Evolutionary conservation across 1,139 yeast genomes (phyloP).

Genomic region (Protomyces arabidopsidicola): DNA sequence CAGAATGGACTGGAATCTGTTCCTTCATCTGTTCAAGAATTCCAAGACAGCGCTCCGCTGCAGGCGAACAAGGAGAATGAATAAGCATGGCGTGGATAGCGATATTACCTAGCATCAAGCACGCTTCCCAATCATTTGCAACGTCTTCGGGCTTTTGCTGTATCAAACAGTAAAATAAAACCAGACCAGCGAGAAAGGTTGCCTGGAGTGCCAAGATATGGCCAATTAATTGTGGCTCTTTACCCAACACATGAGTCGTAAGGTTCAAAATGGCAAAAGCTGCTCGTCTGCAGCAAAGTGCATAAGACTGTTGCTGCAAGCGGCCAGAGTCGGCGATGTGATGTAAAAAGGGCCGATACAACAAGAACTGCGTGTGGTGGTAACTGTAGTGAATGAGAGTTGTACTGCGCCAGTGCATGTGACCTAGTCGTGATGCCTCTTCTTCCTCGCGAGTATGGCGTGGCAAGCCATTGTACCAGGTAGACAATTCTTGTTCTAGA

Average conservation of each 20-base stretch:
- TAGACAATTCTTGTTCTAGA: slow-evolving; percentile 65
- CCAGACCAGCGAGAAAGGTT: slow-evolving; percentile 86
- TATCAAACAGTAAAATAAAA: slow-evolving; percentile 67
- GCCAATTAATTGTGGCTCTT: slow-evolving; percentile 72
- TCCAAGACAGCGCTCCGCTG: slow-evolving; percentile 33
- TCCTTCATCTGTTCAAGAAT: slow-evolving; percentile 35
- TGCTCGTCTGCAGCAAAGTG: slow-evolving; percentile 55
- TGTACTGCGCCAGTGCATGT: slow-evolving; percentile 55
- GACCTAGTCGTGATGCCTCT: slow-evolving; percentile 58
- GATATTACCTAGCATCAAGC: slow-evolving; percentile 16
- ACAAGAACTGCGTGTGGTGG: slow-evolving; percentile 74
- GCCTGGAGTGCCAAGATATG: slow-evolving; percentile 92
- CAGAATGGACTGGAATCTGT: slow-evolving; percentile 31
- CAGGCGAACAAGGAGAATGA: slow-evolving; percentile 8
- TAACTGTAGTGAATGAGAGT: slow-evolving; percentile 71
- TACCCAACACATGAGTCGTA: slow-evolving; percentile 76
- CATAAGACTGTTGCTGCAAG: slow-evolving; percentile 72
- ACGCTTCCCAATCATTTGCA: slow-evolving; percentile 1
- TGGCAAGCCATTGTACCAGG: slow-evolving; percentile 74
- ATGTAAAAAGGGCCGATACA: slow-evolving; percentile 89
- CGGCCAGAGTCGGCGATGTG: slow-evolving; percentile 59
- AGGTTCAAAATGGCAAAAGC: slow-evolving; percentile 78
- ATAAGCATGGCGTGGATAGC: slow-evolving; percentile 11
- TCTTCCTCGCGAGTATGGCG: slow-evolving; percentile 65
- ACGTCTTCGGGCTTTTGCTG: not conserved